Evolutionary conservation across 1,139 yeast species (phyloP), one percentile per base, ranked within the genome.

Genomic region (Arxiozyma slooffiae): DNA sequence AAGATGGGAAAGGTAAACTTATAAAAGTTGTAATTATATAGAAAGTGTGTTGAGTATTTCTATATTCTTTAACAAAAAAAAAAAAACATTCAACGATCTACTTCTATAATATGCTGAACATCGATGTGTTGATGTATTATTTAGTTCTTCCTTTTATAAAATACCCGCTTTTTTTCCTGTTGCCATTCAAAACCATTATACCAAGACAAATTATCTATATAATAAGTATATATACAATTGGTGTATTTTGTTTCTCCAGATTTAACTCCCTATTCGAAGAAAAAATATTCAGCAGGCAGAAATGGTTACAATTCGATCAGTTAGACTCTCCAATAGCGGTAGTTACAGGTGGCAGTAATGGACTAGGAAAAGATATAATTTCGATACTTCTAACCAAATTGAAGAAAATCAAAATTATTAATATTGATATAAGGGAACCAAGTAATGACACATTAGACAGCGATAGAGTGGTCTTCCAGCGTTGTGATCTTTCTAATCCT

Each of bases 271-370:
- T 11, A 11, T 26, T 30, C 20, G 39, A 42, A 42, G 4, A 11
- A 20, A 34, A 20, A 21, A 8, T 34, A 14, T 14, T 30, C 9
- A 11, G 7, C 14, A 18, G 3, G 9, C 16, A 30, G n/a, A 18
- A 34, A 20, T 42, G 45, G 45, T 14, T 42, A 30, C 16, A 6
- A 14, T n/a, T 16, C 26, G 36, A 20, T 9, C 38, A 40, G 26
- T 21, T 38, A 16, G 39, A 45, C 16, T 20, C 30, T 38, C 48
- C 49, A 9, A 48, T 51, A 2, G 57, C 58, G 16, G 55, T 82
- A 16, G 68, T 83, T 1, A 82, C 90, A 0, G 90, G 90, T 1
- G 89, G 86, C 0, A 73, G 82, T 36, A 66, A 71, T 47, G 89
- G 89, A 0, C 65, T 83, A 9, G 90, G 90, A 0, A 58, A 64